These are phyloP conservation scores for Tausonia pullulans DNA, from an alignment of 1,284 basidiomycete species.

Conservation along the genomic window DNA sequence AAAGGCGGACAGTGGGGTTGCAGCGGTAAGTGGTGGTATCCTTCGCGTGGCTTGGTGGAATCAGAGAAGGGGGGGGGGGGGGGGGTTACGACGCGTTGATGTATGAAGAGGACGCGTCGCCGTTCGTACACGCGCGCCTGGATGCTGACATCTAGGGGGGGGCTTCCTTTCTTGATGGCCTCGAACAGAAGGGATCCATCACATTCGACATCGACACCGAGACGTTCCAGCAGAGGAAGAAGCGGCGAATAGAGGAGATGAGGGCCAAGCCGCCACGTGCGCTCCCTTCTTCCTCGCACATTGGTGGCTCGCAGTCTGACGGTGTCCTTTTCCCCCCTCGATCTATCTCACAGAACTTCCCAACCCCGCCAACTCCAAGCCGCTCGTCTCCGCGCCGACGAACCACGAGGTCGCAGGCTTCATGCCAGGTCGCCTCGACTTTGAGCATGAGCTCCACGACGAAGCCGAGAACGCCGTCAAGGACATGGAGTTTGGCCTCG, in stretches of 20 bases:
- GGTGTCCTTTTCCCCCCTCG: neutral
- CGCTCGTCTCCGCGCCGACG: slow-evolving; percentile 83
- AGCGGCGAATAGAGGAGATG: slow-evolving; percentile 60
- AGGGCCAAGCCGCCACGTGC: slow-evolving; percentile 35
- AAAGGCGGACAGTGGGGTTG: neutral
- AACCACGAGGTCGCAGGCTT: slow-evolving; percentile 89
- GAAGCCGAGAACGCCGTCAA: slow-evolving; percentile 93
- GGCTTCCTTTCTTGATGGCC: neutral
- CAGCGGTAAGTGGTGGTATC: neutral
- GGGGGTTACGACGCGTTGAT: neutral
- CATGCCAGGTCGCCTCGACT: slow-evolving; percentile 92
- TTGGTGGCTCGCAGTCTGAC: slow-evolving; percentile 24
- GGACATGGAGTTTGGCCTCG: slow-evolving; percentile 89
- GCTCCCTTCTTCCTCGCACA: slow-evolving; percentile 44
- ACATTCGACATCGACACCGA: slow-evolving; percentile 63
- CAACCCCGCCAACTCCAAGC: slow-evolving; percentile 39
- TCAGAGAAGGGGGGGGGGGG: no score
- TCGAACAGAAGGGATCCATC: slow-evolving; percentile 49
- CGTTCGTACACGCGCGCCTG: slow-evolving; percentile 46
- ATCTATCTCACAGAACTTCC: slow-evolving; percentile 28
- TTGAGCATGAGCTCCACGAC: slow-evolving; percentile 85
- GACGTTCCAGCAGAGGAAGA: slow-evolving; percentile 77
- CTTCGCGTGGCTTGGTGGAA: slow-evolving; percentile 50
- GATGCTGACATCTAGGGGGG: neutral
- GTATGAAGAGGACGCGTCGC: slow-evolving; percentile 34